Evolutionary conservation across 2,329 filamentous ascomycete genomes (phyloP).

Genomic region (Claviceps sorghi): DNA sequence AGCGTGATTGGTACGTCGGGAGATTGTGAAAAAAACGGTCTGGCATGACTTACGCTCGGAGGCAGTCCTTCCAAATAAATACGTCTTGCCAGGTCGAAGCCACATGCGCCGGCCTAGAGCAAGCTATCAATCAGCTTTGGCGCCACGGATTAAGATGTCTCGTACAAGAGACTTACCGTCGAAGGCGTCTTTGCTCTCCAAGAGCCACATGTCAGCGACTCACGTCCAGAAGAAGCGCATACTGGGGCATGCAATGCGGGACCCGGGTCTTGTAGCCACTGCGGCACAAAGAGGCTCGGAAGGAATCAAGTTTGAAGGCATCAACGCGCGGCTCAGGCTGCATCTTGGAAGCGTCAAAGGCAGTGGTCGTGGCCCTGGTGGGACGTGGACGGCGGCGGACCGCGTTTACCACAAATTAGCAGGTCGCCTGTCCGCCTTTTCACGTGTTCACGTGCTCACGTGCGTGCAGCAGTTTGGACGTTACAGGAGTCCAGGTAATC

Average conservation of each 20-base stretch:
- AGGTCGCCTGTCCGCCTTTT: constrained; percentile 10
- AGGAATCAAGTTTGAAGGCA: neutral
- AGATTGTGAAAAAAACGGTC: too few relatives aligned
- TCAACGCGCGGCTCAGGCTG: neutral
- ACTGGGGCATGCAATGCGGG: neutral
- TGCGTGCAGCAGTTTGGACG: neutral
- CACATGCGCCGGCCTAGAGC: constrained; percentile 44
- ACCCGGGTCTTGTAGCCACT: neutral
- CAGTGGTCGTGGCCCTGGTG: neutral
- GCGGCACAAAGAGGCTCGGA: neutral
- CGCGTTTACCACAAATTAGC: constrained; percentile 1
- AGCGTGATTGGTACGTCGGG: neutral
- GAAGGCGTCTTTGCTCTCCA: constrained; percentile 44
- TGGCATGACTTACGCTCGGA: constrained; percentile 40
- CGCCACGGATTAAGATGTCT: neutral
- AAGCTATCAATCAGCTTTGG: constrained; percentile 4
- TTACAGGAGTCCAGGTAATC: too few relatives aligned
- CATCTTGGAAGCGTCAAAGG: neutral
- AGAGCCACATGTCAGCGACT: constrained; percentile 42
- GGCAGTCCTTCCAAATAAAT: constrained; percentile 70
- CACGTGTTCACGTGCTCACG: constrained; percentile 11
- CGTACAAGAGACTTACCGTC: constrained; percentile 18
- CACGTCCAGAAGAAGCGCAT: neutral
- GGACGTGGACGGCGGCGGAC: constrained; percentile 5
- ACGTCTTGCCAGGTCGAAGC: constrained; percentile 73